Base-by-base conservation (phyloP, 257 asterid species). In the Penstemon barbatus region DNA sequence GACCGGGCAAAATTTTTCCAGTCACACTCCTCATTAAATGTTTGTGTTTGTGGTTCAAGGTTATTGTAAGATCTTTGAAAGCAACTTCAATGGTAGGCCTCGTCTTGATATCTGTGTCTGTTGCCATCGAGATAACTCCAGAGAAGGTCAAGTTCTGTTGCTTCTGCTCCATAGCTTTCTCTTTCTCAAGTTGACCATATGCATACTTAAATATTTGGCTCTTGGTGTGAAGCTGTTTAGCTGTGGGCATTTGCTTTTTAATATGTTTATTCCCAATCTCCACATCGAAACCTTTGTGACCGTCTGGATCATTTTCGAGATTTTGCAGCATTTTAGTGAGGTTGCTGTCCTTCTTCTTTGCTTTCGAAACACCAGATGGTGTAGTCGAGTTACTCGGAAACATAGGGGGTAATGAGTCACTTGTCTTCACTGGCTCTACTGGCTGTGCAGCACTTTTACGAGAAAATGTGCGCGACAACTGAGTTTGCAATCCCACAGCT, bases 131-230 rank as follows among this genome's bases (percentile, higher is more conserved):
- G 61, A 92, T 89, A 51, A 92, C 76, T 61, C 98, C 98, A 1
- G 98, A 87, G 84, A 92, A 92, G 71, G 92, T 87, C 86, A 92
- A 75, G 65, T 92, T 85, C 76, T 86, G 86, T 25, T 76, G 86
- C 69, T 83, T 79, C 81, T 86, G 85, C 76, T 89, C 96, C 96
- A 81, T 80, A 73, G 98, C 98, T 81, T 87, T 92, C 87, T 92
- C 98, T 72, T 89, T 89, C 86, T 92, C 98, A 60, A 92, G 89
- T 61, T 92, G 96, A 69, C 96, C 95, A 36, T 92, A 92, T 2
- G 98, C 98, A 74, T 92, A 92, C 81, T 85, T 92, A 74, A 92
- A 92, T 69, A 92, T 92, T 76, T 92, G 98, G 85, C 97, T 92
- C 77, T 85, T 84, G 39, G 96, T 81, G 65, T 92, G 96, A 74